Evolutionary conservation across 345 rosid species (phyloP), one percentile per base, ranked within the genome.

Genomic region (Kernera saxatilis): DNA sequence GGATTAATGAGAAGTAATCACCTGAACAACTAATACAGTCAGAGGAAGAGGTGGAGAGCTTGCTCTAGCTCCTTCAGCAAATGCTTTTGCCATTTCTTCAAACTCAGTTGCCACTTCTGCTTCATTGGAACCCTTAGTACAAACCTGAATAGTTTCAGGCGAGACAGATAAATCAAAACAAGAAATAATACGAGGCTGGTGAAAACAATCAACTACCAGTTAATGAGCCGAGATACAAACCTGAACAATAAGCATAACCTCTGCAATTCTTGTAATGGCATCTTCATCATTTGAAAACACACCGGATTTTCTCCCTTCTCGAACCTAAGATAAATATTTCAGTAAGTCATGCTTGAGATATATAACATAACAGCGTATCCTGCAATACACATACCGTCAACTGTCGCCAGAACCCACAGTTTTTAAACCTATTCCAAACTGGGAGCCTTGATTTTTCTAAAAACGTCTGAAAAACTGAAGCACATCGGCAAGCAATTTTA

Each of bases 161-260:
- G 6, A 75, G 19, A 55, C 4, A 54, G 19, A 64, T 14, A 46
- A 22, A 37, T 26, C 14, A 52, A 69, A 29, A 69, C 50, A 54
- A 32, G 19, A n/a, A 9, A 7, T 49, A 15, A 18, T 29, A 7
- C 32, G 30, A 27, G 23, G 40, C 36, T 52, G 36, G n/a, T 8
- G 30, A 13, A 8, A 41, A 44, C 19, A 21, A 26, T 36, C 12
- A 9, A 52, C 52, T 43, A 37, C 36, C 4, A 70, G 6, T 29
- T 40, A 41, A 60, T 67, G 27, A 37, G 19, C 9, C 32, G 25
- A 15, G 67, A 77, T 40, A 79, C 83, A 69, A 80, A 93, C 99
- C 98, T 94, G 99, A 77, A 87, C 87, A 21, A 94, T 91, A 63
- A 94, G 89, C 96, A 94, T 86, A 83, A 88, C 95, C 81, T 94